phyloP scores from a whole-genome alignment of 1,284 basidiomycete genomes.

The Rhizoctonia solani region DNA sequence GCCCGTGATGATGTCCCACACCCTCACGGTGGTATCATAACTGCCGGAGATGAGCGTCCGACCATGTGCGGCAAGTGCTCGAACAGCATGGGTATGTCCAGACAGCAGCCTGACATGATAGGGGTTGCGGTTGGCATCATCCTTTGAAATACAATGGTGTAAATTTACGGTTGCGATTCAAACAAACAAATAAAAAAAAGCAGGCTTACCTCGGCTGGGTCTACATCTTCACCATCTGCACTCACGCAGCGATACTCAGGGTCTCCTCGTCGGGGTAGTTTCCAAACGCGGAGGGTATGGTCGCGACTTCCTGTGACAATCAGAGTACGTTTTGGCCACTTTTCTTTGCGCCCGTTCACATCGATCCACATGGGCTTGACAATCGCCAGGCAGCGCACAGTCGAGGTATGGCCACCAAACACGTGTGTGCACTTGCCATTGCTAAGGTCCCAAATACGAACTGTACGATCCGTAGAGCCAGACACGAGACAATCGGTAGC shows the following conservation, averaged over 20 bases:
- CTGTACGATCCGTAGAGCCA: slow-evolving; percentile 91
- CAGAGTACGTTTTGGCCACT: slow-evolving; percentile 51
- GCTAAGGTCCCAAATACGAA: slow-evolving; percentile 88
- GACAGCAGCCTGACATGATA: slow-evolving; percentile 83
- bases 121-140: slow-evolving; percentile 85
- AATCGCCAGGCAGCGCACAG: slow-evolving; percentile 87
- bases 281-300: slow-evolving; percentile 88
- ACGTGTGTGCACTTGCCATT: slow-evolving; percentile 83
- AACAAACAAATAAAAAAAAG: slow-evolving; percentile 13
- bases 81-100: slow-evolving; percentile 89
- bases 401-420: slow-evolving; percentile 92
- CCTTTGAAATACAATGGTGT: slow-evolving; percentile 43
- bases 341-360: slow-evolving; percentile 62
- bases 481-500: slow-evolving; percentile 85
- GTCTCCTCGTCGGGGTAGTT: slow-evolving; percentile 74
- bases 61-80: slow-evolving; percentile 88
- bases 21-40: slow-evolving; percentile 90
- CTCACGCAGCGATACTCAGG: slow-evolving; percentile 73
- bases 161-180: slow-evolving; percentile 1
- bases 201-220: slow-evolving; percentile 56
- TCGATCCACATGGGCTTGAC: slow-evolving; percentile 84
- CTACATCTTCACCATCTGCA: slow-evolving; percentile 67
- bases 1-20: slow-evolving; percentile 94
- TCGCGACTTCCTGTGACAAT: slow-evolving; percentile 95
- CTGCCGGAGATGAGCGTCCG: slow-evolving; percentile 91